These are phyloP conservation scores for Ambrosiella beaveri DNA, from an alignment of 2,329 filamentous ascomycete species.

Conservation along the genomic window DNA sequence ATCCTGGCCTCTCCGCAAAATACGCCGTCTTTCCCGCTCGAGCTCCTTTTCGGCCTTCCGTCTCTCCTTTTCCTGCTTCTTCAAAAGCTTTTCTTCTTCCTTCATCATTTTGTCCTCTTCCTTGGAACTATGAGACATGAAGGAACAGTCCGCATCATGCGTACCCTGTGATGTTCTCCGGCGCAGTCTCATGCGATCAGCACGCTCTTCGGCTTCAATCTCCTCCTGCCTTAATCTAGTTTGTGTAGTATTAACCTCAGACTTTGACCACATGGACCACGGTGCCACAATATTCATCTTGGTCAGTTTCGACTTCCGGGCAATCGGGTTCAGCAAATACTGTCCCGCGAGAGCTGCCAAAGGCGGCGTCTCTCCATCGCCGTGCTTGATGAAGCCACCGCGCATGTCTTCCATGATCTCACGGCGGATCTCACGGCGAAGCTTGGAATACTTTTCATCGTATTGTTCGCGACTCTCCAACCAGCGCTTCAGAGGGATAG, in stretches of 20 bases:
- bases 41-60: conserved; percentile 8
- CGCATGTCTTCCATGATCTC: conserved; percentile 55
- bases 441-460: conserved; percentile 53
- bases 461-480: conserved; percentile 53
- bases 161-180: conserved; percentile 2
- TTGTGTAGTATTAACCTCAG: conserved; percentile 59
- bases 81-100: conserved; percentile 2
- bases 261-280: conserved; percentile 79
- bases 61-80: conserved; percentile 1
- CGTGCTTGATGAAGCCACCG: conserved; percentile 53
- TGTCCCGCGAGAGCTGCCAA: conserved; percentile 67
- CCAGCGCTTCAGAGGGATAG: conserved; percentile 69
- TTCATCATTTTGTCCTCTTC: background rate
- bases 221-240: conserved; percentile 35
- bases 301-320: conserved; percentile 11
- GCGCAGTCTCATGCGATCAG: background rate
- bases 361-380: conserved; percentile 58
- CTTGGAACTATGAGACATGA: background rate
- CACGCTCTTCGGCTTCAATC: conserved; percentile 16
- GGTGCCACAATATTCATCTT: conserved; percentile 4
- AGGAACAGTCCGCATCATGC: background rate
- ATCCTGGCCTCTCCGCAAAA: conserved; percentile 1
- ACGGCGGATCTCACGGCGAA: conserved; percentile 56
- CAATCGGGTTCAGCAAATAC: conserved; percentile 25
- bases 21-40: conserved; percentile 9